Conservation (phyloP, 495 filamentous ascomycete genomes). For the Daldinia childiae region DNA sequence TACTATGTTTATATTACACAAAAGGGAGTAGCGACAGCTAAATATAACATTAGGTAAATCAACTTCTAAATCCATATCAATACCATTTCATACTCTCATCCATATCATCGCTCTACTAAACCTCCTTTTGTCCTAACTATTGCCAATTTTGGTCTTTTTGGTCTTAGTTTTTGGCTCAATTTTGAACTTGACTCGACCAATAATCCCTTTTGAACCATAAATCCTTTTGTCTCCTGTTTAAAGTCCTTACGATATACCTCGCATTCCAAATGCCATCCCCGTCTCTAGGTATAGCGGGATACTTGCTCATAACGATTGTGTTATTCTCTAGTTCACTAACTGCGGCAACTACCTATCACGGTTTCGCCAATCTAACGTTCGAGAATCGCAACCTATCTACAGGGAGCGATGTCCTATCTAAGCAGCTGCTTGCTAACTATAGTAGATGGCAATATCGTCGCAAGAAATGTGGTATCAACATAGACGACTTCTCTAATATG, state of each 20-base stretch:
- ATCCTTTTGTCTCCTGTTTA: conserved; percentile 5
- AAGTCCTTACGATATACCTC: too few species aligned
- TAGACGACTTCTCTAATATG: conserved; percentile 9
- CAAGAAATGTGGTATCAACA: conserved; percentile 18
- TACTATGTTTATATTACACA: background rate
- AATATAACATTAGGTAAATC: background rate
- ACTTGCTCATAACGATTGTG: conserved; percentile 16
- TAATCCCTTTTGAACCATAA: conserved; percentile 13
- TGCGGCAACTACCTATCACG: conserved; percentile 6
- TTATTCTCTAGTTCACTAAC: conserved; percentile 26
- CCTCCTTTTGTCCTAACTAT: conserved; percentile 16
- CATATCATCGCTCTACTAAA: conserved; percentile 15
- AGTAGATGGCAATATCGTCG: background rate
- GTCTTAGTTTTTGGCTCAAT: conserved; percentile 45
- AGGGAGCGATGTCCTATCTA: background rate
- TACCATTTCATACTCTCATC: background rate
- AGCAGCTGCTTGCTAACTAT: background rate
- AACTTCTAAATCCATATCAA: background rate
- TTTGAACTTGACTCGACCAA: conserved; percentile 33
- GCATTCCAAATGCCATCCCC: conserved; percentile 26
- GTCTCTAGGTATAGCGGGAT: conserved; percentile 29
- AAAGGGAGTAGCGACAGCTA: background rate
- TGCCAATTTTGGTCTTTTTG: conserved; percentile 47
- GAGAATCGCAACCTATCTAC: background rate
- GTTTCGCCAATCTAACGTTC: background rate